phyloP scores from a whole-genome alignment of 495 filamentous ascomycete species.

The Hapsidospora chrysogenum region DNA sequence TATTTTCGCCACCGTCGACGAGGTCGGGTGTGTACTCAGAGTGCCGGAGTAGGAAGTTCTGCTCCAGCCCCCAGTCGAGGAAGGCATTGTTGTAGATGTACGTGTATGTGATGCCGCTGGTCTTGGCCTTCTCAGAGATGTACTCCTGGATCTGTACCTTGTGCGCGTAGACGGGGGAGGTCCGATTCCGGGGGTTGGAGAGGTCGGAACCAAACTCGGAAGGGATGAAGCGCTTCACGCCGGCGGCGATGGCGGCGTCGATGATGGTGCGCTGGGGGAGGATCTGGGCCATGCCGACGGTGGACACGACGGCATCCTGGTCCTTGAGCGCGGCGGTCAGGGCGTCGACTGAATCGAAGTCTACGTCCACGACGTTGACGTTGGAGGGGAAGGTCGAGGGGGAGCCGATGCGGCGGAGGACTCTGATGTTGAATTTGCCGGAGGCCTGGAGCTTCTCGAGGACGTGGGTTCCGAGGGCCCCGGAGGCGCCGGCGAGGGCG shows the following conservation, averaged over 20 bases:
- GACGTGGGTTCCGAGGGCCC: constrained; percentile 32
- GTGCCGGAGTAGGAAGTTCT: constrained; percentile 2
- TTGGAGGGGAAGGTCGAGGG: constrained; percentile 11
- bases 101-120: constrained; percentile 26
- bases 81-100: constrained; percentile 25
- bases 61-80: constrained; percentile 8
- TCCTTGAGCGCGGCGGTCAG: constrained; percentile 24
- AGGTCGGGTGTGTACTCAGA: constrained; percentile 4
- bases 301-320: constrained; percentile 30
- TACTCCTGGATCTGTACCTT: constrained; percentile 27
- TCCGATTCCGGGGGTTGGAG: constrained; percentile 11
- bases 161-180: constrained; percentile 23
- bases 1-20: constrained; percentile 11
- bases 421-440: constrained; percentile 70
- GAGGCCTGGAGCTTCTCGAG: constrained; percentile 63
- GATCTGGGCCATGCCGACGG: constrained; percentile 8
- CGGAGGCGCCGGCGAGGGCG: constrained; percentile 15
- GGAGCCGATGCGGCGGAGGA: constrained; percentile 36
- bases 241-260: constrained; percentile 31
- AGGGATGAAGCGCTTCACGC: constrained; percentile 36
- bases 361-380: constrained; percentile 23
- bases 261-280: constrained; percentile 21
- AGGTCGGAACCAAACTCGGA: constrained; percentile 37
- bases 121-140: constrained; percentile 19
- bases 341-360: constrained; percentile 29